Evolutionary conservation across 306 rosid species (phyloP), one percentile per base, ranked within the genome.

Genomic region (Sophora flavescens): DNA sequence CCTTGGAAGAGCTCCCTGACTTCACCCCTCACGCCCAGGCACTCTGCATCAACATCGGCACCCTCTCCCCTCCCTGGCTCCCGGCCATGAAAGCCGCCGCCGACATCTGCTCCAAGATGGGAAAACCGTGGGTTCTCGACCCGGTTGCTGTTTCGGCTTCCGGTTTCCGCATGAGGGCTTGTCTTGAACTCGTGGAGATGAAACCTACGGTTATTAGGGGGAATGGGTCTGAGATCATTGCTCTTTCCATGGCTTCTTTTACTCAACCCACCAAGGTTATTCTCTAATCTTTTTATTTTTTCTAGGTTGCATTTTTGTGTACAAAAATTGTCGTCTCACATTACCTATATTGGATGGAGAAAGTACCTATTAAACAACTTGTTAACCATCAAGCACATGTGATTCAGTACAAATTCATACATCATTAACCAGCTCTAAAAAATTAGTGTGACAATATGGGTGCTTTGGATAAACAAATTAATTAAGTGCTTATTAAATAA

Each of bases 81-180:
- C 91, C 93, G 3, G 85, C 92, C 64, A 92, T 92, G 96, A 86
- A 84, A 13, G 9, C 84, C 44, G 92, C 97, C 50, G 92, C 96
- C 0, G 17, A 68, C 9, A 54, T 85, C 6, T 87, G 91, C 8
- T 33, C 39, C 8, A 9, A 56, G 13, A 69, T 80, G 17, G 84
- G 76, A 13, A 89, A 63, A 68, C 98, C 97, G 0, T 94, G 96
- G 97, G 89, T 94, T 53, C 96, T 94, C 11, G 96, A 94, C 62
- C 98, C 97, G 0, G 97, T 94, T 59, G 96, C 96, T 18, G 95
- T 75, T 9, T 87, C 89, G 1, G 97, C 97, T 42, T 89, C 97
- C 8, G 8, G 60, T 12, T 95, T 89, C 67, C 89, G 97, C 11
- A 52, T 90, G 71, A 53, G 76, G 48, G 95, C 96, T 61, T 94